Base-by-base conservation (phyloP, 106 monocot species). In the Acorus calamus region DNA sequence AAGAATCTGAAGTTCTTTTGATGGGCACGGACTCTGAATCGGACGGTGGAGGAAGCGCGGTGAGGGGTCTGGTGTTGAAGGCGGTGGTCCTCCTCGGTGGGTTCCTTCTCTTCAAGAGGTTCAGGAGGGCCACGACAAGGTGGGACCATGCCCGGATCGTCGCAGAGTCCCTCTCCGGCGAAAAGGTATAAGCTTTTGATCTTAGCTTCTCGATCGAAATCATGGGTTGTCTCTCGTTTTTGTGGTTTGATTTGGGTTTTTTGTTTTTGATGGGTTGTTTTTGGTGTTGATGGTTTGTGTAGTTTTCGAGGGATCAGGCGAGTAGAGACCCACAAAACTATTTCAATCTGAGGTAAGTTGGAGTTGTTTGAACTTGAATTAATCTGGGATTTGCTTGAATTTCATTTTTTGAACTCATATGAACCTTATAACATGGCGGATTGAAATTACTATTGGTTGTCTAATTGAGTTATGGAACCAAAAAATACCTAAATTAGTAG, bases 141-240 rank as follows among this genome's bases (percentile, higher is more conserved):
- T 82, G 94, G 89, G 94, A 94, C 71, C 94, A 94, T 49, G 84
- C 94, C 47, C 94, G 84, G 41, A 80, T 72, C 53, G 89, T 94
- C 6, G 86, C 89, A 50, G 80, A 90, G 46, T 68, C 86, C 44
- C 86, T 94, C 66, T 73, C 73, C 14, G 89, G 89, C 42, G 89
- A 89, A 71, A 94, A 94, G 82, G 94, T 94, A 57, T 63, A 65
- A 65, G 0, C 47, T 41, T n/a, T 47, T 54, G 57, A 47, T 49
- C 10, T 7, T 5, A 41, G 46, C 4, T 44, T 45, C 6, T 4
- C 7, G n/a, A 5, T 65, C 8, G 2, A 41, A 43, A n/a, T 56
- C 58, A 58, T 50, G 3, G 13, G 28, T 50, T 49, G 14, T 5
- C 69, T 64, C 9, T 44, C 7, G 54, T 57, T 11, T 28, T 44